Evolutionary conservation across 495 filamentous ascomycete genomes (phyloP).

Genomic region (Penicillium antarcticum): DNA sequence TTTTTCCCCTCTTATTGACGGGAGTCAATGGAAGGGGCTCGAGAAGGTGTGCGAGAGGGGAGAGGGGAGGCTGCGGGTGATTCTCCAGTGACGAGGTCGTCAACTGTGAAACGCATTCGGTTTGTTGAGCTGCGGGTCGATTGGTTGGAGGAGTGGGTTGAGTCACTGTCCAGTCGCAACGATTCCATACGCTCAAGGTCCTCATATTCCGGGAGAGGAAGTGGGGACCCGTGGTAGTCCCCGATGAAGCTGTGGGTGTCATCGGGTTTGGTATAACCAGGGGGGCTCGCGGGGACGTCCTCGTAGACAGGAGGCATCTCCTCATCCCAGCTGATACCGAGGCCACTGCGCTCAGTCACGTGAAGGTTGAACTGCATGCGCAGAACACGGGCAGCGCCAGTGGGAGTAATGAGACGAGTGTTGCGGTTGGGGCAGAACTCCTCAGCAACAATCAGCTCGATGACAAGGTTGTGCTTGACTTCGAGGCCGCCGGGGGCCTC

Average conservation of each 20-base stretch:
- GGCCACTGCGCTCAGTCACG: constrained; percentile 78
- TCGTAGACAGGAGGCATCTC: constrained; percentile 93
- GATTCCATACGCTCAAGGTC: constrained; percentile 45
- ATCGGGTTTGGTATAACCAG: constrained; percentile 60
- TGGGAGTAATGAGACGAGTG: constrained; percentile 71
- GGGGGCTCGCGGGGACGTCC: constrained; percentile 86
- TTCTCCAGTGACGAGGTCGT: constrained; percentile 20
- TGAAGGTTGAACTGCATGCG: constrained; percentile 85
- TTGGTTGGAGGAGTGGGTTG: constrained; percentile 32
- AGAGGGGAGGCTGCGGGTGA: constrained; percentile 19
- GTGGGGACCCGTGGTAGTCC: constrained; percentile 43
- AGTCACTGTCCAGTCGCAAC: constrained; percentile 36
- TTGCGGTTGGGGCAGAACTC: constrained; percentile 76
- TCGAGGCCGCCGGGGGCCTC: constrained; percentile 73
- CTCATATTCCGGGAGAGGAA: constrained; percentile 40
- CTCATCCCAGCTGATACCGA: constrained; percentile 97
- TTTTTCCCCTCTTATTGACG: constrained; percentile 12
- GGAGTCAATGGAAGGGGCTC: constrained; percentile 19
- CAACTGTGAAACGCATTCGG: constrained; percentile 21
- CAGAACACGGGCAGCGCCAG: constrained; percentile 85
- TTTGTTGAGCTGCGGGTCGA: constrained; percentile 9
- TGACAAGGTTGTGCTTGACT: constrained; percentile 77
- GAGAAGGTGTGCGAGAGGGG: constrained; percentile 17
- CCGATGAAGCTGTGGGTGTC: constrained; percentile 37
- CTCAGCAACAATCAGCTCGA: constrained; percentile 93